These are phyloP conservation scores for Aristolochia contorta DNA, from an alignment of 164 flowering plant genomes.

Conservation along the genomic window DNA sequence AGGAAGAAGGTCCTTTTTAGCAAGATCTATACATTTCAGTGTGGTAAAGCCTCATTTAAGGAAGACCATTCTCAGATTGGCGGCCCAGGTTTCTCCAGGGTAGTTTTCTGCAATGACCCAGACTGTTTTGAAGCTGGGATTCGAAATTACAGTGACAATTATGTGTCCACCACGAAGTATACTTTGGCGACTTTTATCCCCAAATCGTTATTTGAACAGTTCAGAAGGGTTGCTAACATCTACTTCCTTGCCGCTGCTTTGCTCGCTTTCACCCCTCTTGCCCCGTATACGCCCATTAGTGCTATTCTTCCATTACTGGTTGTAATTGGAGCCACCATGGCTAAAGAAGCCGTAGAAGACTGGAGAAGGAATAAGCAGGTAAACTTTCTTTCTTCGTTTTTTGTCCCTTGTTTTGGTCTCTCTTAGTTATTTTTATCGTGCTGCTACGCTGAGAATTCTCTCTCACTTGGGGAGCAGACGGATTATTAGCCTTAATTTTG, in stretches of 20 bases:
- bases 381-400: conserved; percentile 1
- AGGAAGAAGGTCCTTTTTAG: conserved; percentile 44
- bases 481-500: too few species aligned
- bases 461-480: too few species aligned
- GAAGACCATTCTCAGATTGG: conserved; percentile 60
- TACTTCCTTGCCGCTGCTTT: conserved; percentile 55
- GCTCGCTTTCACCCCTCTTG: conserved; percentile 55
- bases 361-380: conserved; percentile 69
- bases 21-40: conserved; percentile 45
- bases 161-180: conserved; percentile 72
- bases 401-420: neutral
- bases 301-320: conserved; percentile 51
- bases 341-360: conserved; percentile 70
- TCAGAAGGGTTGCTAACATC: conserved; percentile 70
- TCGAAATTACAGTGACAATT: conserved; percentile 38
- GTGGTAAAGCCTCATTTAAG: conserved; percentile 40
- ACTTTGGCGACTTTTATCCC: conserved; percentile 62
- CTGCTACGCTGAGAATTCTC: too few species aligned
- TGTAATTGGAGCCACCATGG: conserved; percentile 70
- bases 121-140: conserved; percentile 33
- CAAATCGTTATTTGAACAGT: conserved; percentile 77
- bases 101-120: conserved; percentile 60
- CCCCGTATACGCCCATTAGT: conserved; percentile 59
- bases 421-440: neutral
- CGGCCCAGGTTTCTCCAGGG: conserved; percentile 72